Evolutionary conservation across 2,329 filamentous ascomycete species (phyloP).

Genomic region (Penicillium sp.): DNA sequence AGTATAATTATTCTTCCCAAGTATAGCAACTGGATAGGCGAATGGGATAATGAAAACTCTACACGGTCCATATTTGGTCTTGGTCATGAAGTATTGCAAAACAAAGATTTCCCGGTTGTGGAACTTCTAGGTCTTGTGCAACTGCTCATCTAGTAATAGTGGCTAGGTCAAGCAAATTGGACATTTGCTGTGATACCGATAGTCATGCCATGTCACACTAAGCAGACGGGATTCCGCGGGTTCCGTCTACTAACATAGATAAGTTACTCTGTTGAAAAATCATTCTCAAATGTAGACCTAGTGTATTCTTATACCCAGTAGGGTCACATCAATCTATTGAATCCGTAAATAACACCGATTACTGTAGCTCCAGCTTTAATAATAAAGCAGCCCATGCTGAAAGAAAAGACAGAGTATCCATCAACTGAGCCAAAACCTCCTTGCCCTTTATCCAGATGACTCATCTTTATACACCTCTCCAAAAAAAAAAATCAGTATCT

Average conservation of each 20-base stretch:
- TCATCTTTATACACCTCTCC: background rate
- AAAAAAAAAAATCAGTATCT: no score
- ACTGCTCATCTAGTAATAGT: background rate
- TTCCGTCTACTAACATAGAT: background rate
- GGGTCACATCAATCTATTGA: background rate
- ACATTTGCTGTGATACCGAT: background rate
- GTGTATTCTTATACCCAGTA: background rate
- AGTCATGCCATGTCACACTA: background rate
- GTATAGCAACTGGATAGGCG: slow-evolving; percentile 15
- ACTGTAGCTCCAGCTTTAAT: background rate
- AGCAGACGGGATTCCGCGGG: background rate
- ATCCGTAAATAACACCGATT: background rate
- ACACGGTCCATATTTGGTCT: background rate
- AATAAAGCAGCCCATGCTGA: background rate
- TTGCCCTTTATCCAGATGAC: background rate
- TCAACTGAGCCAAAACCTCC: background rate
- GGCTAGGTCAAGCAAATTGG: background rate
- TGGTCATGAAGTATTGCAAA: background rate
- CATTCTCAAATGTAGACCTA: background rate
- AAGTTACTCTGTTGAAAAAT: background rate
- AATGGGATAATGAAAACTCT: slow-evolving; percentile 16
- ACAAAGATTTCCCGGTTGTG: no score
- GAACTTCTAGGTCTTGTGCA: background rate
- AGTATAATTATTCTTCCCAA: slow-evolving; percentile 16
- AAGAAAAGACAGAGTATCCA: background rate